Evolutionary conservation across 208 protist species (phyloP).

Genomic region (Leptomonas pyrrhocoris): DNA sequence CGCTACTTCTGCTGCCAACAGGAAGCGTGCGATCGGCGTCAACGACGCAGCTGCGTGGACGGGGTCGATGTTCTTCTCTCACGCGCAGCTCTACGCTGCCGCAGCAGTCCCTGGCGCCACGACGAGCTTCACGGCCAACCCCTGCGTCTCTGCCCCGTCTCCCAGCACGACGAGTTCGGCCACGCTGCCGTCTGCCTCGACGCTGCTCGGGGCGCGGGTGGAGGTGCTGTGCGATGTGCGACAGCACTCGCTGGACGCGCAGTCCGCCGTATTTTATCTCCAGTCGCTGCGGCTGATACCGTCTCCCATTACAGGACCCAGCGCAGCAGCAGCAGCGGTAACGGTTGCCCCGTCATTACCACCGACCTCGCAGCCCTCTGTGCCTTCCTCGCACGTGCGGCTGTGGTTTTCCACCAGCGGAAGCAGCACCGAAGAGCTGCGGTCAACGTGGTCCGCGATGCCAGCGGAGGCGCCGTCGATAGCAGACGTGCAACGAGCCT

Average conservation of each 20-base stretch:
- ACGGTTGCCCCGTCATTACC: neutral
- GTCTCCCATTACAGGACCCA: conserved; percentile 8
- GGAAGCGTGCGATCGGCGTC: too few species aligned
- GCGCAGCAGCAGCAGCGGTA: neutral
- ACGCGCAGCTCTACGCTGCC: conserved; percentile 22
- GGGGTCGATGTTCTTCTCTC: conserved; percentile 8
- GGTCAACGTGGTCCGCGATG: conserved; percentile 14
- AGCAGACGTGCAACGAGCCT: conserved; percentile 25
- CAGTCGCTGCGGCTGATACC: conserved; percentile 30
- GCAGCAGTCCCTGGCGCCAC: conserved; percentile 1
- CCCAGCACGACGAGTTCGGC: neutral
- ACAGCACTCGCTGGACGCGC: conserved; percentile 6
- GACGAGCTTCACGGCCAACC: neutral
- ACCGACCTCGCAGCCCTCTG: neutral
- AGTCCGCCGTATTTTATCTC: conserved; percentile 36
- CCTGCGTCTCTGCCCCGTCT: conserved; percentile 20
- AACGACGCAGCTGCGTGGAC: neutral
- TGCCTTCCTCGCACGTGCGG: conserved; percentile 16
- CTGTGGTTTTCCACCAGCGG: conserved; percentile 42
- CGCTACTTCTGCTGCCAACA: neutral
- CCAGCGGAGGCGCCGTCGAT: conserved; percentile 3
- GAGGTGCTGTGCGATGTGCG: conserved; percentile 22
- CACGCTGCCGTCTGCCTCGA: conserved; percentile 8
- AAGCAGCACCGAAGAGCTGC: conserved; percentile 17
- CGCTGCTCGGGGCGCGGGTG: conserved; percentile 15